These are phyloP conservation scores for Sporothrix globosa DNA, from an alignment of 2,329 filamentous ascomycete species.

Conservation along the genomic window DNA sequence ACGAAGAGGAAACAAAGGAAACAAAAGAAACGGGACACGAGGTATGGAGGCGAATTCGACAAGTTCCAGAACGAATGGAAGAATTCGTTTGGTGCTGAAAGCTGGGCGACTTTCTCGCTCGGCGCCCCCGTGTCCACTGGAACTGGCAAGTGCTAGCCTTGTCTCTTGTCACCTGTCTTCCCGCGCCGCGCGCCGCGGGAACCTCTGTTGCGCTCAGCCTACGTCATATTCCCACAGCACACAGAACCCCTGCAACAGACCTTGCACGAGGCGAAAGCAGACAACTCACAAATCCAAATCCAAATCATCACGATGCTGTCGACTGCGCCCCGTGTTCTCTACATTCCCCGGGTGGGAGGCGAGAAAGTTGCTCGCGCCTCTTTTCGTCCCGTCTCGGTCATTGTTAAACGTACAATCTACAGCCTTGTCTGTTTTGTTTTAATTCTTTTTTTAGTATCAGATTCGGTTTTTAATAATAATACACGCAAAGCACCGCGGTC, in stretches of 20 bases:
- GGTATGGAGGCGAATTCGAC: conserved; percentile 4
- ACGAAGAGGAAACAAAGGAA: neutral
- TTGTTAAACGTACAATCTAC: neutral
- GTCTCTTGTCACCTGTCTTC: neutral
- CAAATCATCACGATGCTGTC: neutral
- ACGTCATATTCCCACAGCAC: conserved; percentile 11
- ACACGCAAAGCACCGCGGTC: conserved; percentile 21
- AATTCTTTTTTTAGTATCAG: conserved; percentile 18
- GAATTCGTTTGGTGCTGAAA: neutral
- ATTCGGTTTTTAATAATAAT: neutral
- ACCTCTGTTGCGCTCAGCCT: neutral
- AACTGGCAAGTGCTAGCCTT: neutral
- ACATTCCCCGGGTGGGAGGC: neutral
- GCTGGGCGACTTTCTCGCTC: neutral
- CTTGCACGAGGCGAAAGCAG: neutral
- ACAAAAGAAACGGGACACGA: neutral
- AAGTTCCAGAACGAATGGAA: neutral
- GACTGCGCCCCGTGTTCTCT: neutral
- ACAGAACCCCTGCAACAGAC: neutral
- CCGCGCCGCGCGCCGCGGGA: no score
- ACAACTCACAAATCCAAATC: no score
- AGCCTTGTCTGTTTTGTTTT: neutral
- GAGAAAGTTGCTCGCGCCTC: no score
- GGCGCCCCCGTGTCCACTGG: conserved; percentile 13
- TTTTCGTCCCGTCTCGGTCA: neutral